Base-by-base conservation (phyloP, 331 rosid species). In the Erythrophleum ivorense region DNA sequence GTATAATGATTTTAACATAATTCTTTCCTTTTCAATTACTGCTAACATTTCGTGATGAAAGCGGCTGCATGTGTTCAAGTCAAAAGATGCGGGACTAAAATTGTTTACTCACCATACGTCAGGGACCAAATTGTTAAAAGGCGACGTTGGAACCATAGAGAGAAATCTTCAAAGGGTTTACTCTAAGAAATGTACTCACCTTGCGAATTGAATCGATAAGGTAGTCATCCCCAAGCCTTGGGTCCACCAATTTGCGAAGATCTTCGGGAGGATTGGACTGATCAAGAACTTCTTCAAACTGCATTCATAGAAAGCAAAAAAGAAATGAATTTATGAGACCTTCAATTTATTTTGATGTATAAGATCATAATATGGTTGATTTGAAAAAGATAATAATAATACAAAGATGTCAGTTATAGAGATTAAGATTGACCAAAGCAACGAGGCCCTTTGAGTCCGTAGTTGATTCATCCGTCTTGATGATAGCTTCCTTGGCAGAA, bases 401-500 rank as follows among this genome's bases (percentile, higher is more conserved):
- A 18, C 73, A 16, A 69, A 40, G 52, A 16, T 67, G 11, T 18
- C 3, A 41, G 73, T n/a, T 24, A 19, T 18, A 55, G 80, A 55
- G 7, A 50, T 78, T 53, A 80, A 82, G 64, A 86, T 75, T 79
- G 80, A 95, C 98, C 94, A 90, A 80, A 68, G 86, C 89, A 41
- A 90, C 94, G 2, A 93, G 94, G 78, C 98, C 97, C 76, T 76
- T 93, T 0, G 90, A 77, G 77, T 90, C 94, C 29, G 77, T 49
- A 45, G 67, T 64, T 0, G 91, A 81, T 74, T 33, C 86, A 59
- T 74, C 84, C 24, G 52, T 74, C 84, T 73, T 87, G 34, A 90
- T 60, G 46, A 95, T 75, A 63, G 98, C 98, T 85, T 85, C 90
- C 90, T 93, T 91, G 38, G 91, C 97, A 82, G 98, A 94, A 77